Percentiles rank a stretch among this genome's conserved stretches.
Evolutionary conservation across 2,329 filamentous ascomycete genomes (phyloP).

Genomic region (Phyllosticta citribraziliensis): DNA sequence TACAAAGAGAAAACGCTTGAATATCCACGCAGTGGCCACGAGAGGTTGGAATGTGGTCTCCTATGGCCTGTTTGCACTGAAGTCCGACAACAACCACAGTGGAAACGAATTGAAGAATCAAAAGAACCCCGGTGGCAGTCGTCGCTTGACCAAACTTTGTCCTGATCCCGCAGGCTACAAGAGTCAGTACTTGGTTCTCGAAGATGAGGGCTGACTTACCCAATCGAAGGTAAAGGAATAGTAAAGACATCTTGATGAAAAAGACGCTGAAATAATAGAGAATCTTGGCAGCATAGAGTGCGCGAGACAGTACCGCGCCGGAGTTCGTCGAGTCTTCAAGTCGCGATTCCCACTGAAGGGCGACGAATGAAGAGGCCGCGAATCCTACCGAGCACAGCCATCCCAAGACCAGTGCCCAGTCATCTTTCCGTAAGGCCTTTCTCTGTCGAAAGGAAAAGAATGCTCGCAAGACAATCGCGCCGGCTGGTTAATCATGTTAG

Average conservation of each 20-base stretch:
- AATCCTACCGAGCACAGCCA: not conserved
- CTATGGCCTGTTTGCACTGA: not conserved
- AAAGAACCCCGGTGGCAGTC: not conserved
- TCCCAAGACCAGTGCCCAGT: not conserved
- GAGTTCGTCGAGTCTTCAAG: not conserved
- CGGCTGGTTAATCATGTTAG: not conserved
- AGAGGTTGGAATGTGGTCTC: not conserved
- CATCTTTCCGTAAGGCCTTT: not conserved
- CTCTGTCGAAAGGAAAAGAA: not conserved
- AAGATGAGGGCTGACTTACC: not conserved
- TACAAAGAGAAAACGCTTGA: not conserved
- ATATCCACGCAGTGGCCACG: not conserved
- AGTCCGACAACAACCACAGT: not conserved
- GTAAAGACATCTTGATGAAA: not conserved
- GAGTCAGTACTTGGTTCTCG: not conserved
- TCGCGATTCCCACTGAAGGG: not conserved
- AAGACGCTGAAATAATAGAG: not conserved
- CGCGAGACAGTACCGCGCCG: not conserved
- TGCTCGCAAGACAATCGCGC: not conserved
- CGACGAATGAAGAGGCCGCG: not conserved
- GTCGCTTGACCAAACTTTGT: not conserved
- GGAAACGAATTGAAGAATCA: not conserved
- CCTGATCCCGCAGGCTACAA: not conserved
- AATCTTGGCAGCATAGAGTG: not conserved
- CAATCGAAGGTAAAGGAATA: not conserved